Base-by-base conservation (phyloP, 305 asterid genomes). In the Fraxinus dipetala region DNA sequence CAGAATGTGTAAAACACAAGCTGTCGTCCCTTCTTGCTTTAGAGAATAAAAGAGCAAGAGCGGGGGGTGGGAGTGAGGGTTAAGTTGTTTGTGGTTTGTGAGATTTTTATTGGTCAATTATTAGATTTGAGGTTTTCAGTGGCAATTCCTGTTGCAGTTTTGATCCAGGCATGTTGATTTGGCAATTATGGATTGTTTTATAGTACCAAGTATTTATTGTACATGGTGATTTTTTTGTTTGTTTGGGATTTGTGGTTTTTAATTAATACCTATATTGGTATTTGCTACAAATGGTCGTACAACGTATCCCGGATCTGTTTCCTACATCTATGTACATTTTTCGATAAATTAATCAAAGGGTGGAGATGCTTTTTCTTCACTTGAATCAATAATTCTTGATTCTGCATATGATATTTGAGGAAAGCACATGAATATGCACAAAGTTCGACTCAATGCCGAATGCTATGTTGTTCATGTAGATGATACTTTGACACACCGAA, bases 1-100 rank as follows among this genome's bases (percentile, higher is more conserved):
- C 86, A 85, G 87, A 83, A 78, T 84, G 87, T 91, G 92, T 89
- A 88, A 88, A 89, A 82, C 83, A 65, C 84, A 85, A 83, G 79
- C 76, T 61, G 81, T 48, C 79, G 81, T 48, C 80, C 81, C 4
- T 38, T 79, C 63, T 31, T 82, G 78, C 74, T 72, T 80, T 59
- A 80, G 32, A 75, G 79, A 59, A 22, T 77, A 34, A 22, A 75
- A 72, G 59, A 51, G n/a, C 80, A 70, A n/a, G 75, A 69, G n/a
- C 80, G 26, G 72, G 20, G 83, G 81, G 72, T 48, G 65, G 20
- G 83, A 78, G 72, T 48, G 65, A 16, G 78, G 81, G 75, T 48
- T 13, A 69, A 56, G 83, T 82, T 77, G 0, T 54, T 81, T 70
- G 61, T 83, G 77, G 38, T 77, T 74, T 80, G 70, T 20, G 85